Evolutionary conservation across 768 basidiomycete species (phyloP).

Genomic region (Stropharia rugosoannulata): DNA sequence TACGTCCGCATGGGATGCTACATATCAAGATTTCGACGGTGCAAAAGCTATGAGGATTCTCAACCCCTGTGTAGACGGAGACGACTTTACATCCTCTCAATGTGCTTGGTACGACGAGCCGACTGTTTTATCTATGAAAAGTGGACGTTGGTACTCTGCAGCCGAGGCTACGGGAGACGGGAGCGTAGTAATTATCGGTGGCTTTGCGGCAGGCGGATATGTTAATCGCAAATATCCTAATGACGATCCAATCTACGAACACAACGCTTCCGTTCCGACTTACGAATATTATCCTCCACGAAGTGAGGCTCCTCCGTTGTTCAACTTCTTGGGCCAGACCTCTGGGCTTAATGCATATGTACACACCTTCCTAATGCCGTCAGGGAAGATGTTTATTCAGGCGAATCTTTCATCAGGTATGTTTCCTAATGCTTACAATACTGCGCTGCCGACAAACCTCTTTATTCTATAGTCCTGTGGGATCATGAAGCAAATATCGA

Average conservation of each 20-base stretch:
- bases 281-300: constrained; percentile 80
- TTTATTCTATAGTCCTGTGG: constrained; percentile 22
- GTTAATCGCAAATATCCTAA: constrained; percentile 76
- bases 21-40: constrained; percentile 82
- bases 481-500: constrained; percentile 51
- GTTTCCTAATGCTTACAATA: constrained; percentile 20
- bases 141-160: constrained; percentile 75
- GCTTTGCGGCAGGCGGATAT: constrained; percentile 77
- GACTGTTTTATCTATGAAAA: constrained; percentile 61
- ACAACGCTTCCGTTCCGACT: constrained; percentile 76
- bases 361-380: constrained; percentile 71
- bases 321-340: constrained; percentile 69
- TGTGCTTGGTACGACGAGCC: constrained; percentile 79
- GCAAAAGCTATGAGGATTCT: constrained; percentile 80
- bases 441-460: neutral
- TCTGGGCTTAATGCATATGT: constrained; percentile 80
- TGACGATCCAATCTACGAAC: constrained; percentile 57
- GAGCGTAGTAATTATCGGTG: constrained; percentile 76
- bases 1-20: constrained; percentile 58
- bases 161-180: constrained; percentile 79
- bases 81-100: constrained; percentile 44
- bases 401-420: constrained; percentile 77
- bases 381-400: constrained; percentile 79
- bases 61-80: constrained; percentile 60
- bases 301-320: constrained; percentile 43